Base-by-base conservation (phyloP, 306 rosid species). In the Oxytropis ochrocephala region DNA sequence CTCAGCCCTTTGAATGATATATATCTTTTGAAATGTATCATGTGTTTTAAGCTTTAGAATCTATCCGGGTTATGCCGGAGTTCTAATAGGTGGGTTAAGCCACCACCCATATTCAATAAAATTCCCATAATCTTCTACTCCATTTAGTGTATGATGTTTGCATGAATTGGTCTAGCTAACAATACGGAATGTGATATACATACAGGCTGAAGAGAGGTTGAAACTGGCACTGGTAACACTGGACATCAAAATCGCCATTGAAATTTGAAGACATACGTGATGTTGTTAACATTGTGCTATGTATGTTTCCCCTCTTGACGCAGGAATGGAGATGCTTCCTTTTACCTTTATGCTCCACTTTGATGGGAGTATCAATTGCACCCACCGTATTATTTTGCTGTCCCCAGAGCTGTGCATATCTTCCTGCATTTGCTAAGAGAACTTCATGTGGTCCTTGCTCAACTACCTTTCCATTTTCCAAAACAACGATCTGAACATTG, bases 401-500 rank as follows among this genome's bases (percentile, higher is more conserved):
- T 73, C 86, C 92, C 98, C 98, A 94, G 32, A 94, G 92, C 78
- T 94, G 98, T 13, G 98, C 89, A 76, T 94, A 94, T 85, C 98
- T 88, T 84, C 97, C 98, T 4, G 80, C 89, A 50, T 87, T 84
- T 5, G 85, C 85, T 76, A 94, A 76, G 27, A 94, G 97, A 48
- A 67, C 81, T 70, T 94, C 98, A 78, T 94, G 97, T 56, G 97
- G 83, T 60, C 98, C 98, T 73, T 90, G 96, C 80, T 94, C 98
- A 64, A 90, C 39, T 70, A 91, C 98, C 87, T 84, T 84, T 70
- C 98, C 97, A 63, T 90, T 88, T 85, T 94, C 98, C 84, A 90
- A 73, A 75, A 94, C 98, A 85, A 90, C 44, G 14, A 94, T 88
- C 98, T 94, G 87, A 67, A 64, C 29, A 77, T 77, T 57, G 57